Conservation (phyloP, 2,329 filamentous ascomycete species). For the Geosmithia putterillii region DNA sequence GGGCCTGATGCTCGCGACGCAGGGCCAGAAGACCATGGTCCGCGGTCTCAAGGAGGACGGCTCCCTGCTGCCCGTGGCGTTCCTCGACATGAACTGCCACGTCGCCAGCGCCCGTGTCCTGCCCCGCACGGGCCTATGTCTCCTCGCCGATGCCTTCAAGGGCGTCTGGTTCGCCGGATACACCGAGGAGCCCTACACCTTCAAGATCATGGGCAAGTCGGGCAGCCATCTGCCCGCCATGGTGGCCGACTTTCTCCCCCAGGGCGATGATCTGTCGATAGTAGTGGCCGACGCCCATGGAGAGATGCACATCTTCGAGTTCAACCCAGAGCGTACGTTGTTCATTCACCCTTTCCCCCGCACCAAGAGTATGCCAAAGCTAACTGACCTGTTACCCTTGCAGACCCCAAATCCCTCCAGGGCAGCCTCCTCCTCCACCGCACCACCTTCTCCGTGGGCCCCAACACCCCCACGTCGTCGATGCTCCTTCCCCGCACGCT, state of each 20-base stretch:
- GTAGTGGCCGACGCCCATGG: slow-evolving; percentile 74
- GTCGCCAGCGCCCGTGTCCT: slow-evolving; percentile 78
- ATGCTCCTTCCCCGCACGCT: slow-evolving; percentile 62
- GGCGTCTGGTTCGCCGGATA: slow-evolving; percentile 95
- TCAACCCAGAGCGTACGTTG: slow-evolving; percentile 78
- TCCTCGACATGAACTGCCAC: slow-evolving; percentile 95
- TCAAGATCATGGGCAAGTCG: slow-evolving; percentile 86
- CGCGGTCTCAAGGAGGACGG: slow-evolving; percentile 92
- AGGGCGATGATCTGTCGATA: slow-evolving; percentile 71
- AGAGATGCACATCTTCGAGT: slow-evolving; percentile 81
- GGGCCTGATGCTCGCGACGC: slow-evolving; percentile 78
- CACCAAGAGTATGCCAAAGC: slow-evolving; percentile 1
- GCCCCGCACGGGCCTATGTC: slow-evolving; percentile 68
- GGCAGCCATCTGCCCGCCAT: slow-evolving; percentile 66
- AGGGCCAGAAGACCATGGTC: slow-evolving; percentile 97
- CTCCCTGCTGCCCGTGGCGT: slow-evolving; percentile 82
- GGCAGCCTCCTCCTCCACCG: slow-evolving; percentile 79
- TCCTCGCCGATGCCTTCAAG: slow-evolving; percentile 84
- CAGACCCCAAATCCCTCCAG: slow-evolving; percentile 86
- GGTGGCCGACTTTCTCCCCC: slow-evolving; percentile 77
- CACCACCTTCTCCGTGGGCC: slow-evolving; percentile 76
- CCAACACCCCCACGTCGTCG: slow-evolving; percentile 62
- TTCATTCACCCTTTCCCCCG: neutral
- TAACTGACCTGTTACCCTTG: slow-evolving; percentile 10
- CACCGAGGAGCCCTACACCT: slow-evolving; percentile 90